Base-by-base conservation (phyloP, 805 yeast genomes). In the Ogataea henricii region DNA sequence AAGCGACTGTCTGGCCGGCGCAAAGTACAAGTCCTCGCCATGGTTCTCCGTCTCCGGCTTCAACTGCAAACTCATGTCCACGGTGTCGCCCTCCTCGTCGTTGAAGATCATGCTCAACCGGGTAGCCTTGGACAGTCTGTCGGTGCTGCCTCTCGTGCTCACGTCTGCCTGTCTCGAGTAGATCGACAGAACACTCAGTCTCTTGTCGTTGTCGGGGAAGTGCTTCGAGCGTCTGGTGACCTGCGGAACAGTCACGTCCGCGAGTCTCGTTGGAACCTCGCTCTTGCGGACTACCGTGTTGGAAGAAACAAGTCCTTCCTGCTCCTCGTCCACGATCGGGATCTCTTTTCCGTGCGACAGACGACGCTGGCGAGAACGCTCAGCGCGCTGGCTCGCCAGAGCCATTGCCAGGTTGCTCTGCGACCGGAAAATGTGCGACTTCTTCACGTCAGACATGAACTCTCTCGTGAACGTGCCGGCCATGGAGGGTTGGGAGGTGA, bases 171-270 rank as follows among this genome's bases (percentile, higher is more conserved):
- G n/a, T n/a, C n/a, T n/a, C n/a, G 91, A 85, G 57, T 83, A 83
- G 65, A 84, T 70, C 0, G 90, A 83, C 35, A 86, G 64, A n/a
- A 86, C 86, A 26, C 89, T 82, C 45, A 84, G 69, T 60, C 94
- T 76, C 65, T 82, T 86, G 59, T 81, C 81, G 6, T 82, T 78
- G 47, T 75, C 74, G 30, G 85, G 75, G 60, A 82, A 83, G 47
- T 79, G 72, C 58, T 79, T 76, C 2, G 89, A 83, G 56, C 79
- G 78, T 64, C 90, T 79, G 0, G 90, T 79, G 29, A 85, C 88
- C 52, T 78, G 80, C 18, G 92, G 92, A 42, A 85, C 81, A 47
- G 74, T 73, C 37, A 85, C 83, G 52, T 82, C 86, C 16, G 87
- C 78, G 37, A 85, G 71, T 10, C 70, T 75, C 48, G 74, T 75